Evolutionary conservation across 2,329 filamentous ascomycete genomes (phyloP), one percentile per base, ranked within the genome.

Genomic region (Reticulascus tulasneorum): DNA sequence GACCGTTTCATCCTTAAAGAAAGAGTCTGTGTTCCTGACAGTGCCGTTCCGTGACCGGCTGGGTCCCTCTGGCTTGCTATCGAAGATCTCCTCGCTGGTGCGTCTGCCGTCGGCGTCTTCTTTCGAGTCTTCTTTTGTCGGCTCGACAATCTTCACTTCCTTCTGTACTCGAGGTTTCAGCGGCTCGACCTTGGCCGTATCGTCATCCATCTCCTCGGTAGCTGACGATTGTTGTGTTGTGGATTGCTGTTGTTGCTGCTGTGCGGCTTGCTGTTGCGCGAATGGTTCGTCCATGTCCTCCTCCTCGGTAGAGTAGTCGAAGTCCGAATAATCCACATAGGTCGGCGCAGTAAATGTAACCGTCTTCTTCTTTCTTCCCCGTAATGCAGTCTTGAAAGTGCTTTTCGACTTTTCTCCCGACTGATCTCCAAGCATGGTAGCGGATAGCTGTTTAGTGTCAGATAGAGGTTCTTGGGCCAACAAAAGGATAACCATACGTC

Each of bases 1-100:
- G 23, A 88, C 84, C 21, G 79, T 88, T 54, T 98, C 91, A 54
- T 97, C 93, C 60, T 89, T 94, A 71, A 96, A 96, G 70, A 97
- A 96, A 1, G 91, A 95, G 62, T 97, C 91, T 5, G 88, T 91
- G 56, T 94, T 94, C 46, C 91, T 79, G 28, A 95, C 76, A 16
- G 86, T 91, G 26, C 89, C 89, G 50, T 94, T 94, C 46, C 84
- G 79, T 23, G 87, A 89, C 55, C 83, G 78, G 55, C 72, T 73
- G 2, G 67, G 63, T 2, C 66, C 65, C 26, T 75, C 67, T 38
- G 60, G 51, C 43, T 71, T 78, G 29, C 59, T 64, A 30, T 79
- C 76, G 38, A 82, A 73, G 4, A 77, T 74, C 29, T 91, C 86
- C 37, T 88, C 84, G 48, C 80, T 86, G 31, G 67, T 75, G 41